phyloP scores from a whole-genome alignment of 164 flowering plant species.

The Aristolochia californica region DNA sequence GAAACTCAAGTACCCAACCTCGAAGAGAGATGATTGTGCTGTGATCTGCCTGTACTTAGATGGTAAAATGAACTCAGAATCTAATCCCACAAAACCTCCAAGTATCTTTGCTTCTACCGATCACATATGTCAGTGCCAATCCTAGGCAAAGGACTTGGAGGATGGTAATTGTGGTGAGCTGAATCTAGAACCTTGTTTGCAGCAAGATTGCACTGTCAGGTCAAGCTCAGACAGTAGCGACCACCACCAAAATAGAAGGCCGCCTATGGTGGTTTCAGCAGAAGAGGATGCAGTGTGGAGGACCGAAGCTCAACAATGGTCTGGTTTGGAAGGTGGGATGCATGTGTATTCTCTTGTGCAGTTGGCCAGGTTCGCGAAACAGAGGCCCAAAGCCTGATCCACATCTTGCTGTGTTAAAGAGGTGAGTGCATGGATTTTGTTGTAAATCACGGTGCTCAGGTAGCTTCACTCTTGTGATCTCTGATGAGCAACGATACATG shows the following conservation, averaged over 20 bases:
- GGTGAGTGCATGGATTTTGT: too few relatives aligned
- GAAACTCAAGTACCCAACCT: too few relatives aligned
- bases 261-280: constrained; percentile 20
- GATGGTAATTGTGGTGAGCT: constrained; percentile 31
- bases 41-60: constrained; percentile 77
- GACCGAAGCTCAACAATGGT: constrained; percentile 68
- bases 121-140: constrained; percentile 45
- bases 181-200: constrained; percentile 54
- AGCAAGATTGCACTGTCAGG: constrained; percentile 62
- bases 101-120: constrained; percentile 49
- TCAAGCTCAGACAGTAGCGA: constrained; percentile 42
- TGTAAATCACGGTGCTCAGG: too few relatives aligned
- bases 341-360: constrained; percentile 82
- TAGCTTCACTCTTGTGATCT: too few relatives aligned
- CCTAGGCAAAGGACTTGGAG: constrained; percentile 58
- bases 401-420: background rate
- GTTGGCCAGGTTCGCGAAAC: constrained; percentile 82
- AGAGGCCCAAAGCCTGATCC: constrained; percentile 32
- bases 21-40: too few relatives aligned
- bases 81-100: constrained; percentile 51
- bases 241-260: constrained; percentile 10
- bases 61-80: constrained; percentile 74
- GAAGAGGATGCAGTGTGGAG: constrained; percentile 18
- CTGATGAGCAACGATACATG: too few relatives aligned
- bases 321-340: constrained; percentile 81